Evolutionary conservation across 768 basidiomycete species (phyloP).

Genomic region (Lentinula edodes): DNA sequence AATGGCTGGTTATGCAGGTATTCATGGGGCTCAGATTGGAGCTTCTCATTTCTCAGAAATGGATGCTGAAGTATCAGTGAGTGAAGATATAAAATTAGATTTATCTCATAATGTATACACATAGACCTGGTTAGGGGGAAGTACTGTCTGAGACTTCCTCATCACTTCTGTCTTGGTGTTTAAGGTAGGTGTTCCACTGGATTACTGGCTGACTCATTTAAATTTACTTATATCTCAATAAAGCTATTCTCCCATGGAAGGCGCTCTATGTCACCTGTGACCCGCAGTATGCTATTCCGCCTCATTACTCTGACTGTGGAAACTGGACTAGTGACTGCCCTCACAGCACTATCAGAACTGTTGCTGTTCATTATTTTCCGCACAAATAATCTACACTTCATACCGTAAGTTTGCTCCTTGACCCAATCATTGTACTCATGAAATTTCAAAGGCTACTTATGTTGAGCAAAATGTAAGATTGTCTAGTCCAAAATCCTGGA

Average conservation of each 20-base stretch:
- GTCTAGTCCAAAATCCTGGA: too few relatives aligned
- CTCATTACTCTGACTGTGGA: slow-evolving; percentile 6
- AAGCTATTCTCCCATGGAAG: background rate
- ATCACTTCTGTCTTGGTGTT: background rate
- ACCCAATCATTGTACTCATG: too few relatives aligned
- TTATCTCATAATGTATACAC: too few relatives aligned
- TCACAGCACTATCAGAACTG: too few relatives aligned
- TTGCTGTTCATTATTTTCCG: too few relatives aligned
- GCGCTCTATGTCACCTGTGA: background rate
- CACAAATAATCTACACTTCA: too few relatives aligned
- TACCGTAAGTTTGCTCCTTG: too few relatives aligned
- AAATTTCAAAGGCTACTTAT: too few relatives aligned
- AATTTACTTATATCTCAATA: background rate
- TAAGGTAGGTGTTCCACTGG: background rate
- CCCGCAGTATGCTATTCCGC: background rate
- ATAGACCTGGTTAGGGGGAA: background rate
- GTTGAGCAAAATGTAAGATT: too few relatives aligned
- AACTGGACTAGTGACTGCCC: background rate
- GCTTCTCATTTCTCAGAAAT: background rate
- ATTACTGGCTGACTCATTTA: too few relatives aligned
- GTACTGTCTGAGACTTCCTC: background rate
- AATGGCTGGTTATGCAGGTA: background rate
- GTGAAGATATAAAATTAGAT: background rate
- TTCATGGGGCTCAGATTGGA: background rate
- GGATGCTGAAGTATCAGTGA: background rate